These are phyloP conservation scores for Candida coquimbonensis DNA, from an alignment of 805 yeast species.

Conservation along the genomic window DNA sequence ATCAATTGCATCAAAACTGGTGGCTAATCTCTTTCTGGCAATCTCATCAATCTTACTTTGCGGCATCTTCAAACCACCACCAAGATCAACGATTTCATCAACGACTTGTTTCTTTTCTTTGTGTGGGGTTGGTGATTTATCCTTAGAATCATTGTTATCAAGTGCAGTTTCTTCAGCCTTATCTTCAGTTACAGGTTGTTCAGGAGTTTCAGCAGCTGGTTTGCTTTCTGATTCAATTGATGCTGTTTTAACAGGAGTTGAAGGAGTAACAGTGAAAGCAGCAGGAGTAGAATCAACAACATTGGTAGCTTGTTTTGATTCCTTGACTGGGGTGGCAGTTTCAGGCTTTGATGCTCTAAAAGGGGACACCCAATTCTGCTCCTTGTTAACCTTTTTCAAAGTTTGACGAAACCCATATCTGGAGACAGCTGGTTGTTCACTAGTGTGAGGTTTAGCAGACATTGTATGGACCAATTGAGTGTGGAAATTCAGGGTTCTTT, in stretches of 20 bases:
- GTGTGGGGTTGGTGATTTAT: background rate
- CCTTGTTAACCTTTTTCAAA: constrained; percentile 15
- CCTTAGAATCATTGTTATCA: background rate
- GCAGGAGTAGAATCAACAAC: background rate
- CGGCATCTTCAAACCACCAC: constrained; percentile 24
- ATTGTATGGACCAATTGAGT: background rate
- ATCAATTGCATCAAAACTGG: constrained; percentile 16
- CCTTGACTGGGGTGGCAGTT: no score
- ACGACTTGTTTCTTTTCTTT: constrained; percentile 11
- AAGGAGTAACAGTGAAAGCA: background rate
- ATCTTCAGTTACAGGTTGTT: background rate
- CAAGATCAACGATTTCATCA: constrained; percentile 21
- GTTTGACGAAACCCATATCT: constrained; percentile 15
- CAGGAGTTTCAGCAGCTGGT: background rate
- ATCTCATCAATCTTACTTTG: constrained; percentile 21
- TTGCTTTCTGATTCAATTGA: background rate
- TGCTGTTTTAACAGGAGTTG: background rate
- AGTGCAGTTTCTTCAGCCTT: background rate
- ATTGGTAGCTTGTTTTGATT: constrained; percentile 2
- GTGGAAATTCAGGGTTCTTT: background rate
- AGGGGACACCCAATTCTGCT: constrained; percentile 24
- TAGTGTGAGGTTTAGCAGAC: background rate
- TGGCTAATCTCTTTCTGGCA: constrained; percentile 19
- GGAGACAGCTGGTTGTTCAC: background rate
- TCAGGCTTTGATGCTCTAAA: constrained; percentile 11